Evolutionary conservation across 129 eudicot species (phyloP).

Genomic region (Oenanthe sinensis): DNA sequence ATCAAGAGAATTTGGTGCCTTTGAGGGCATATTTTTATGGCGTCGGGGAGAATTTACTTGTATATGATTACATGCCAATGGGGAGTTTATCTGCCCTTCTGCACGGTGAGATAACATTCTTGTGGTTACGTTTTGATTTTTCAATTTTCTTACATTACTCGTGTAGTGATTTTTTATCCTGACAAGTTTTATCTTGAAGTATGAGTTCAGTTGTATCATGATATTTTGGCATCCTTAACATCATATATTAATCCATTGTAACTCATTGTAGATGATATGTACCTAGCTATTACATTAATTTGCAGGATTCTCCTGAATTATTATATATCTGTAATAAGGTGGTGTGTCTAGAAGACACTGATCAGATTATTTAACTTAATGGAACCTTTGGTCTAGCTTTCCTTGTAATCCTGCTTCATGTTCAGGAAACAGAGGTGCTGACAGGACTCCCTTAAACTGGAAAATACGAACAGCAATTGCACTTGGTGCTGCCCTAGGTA

Average conservation of each 20-base stretch:
- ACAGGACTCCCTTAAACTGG: constrained; percentile 19
- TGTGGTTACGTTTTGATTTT: neutral
- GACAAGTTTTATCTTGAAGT: neutral
- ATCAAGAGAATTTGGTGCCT: constrained; percentile 21
- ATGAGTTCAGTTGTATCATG: neutral
- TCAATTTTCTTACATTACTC: neutral
- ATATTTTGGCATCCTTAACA: neutral
- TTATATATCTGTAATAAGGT: neutral
- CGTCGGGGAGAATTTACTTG: constrained; percentile 3
- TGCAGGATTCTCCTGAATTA: neutral
- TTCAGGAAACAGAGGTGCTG: constrained; percentile 14
- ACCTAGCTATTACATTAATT: neutral
- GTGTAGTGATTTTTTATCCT: neutral
- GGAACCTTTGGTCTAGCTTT: neutral
- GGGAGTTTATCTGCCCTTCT: constrained; percentile 19
- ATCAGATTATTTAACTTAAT: neutral
- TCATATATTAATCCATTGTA: no score
- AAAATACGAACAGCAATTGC: constrained; percentile 21
- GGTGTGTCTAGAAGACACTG: neutral
- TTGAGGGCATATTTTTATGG: constrained; percentile 9
- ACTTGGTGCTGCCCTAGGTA: constrained; percentile 20
- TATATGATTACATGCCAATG: constrained; percentile 24
- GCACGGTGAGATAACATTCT: constrained; percentile 15
- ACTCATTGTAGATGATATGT: neutral
- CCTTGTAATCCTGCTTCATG: neutral